Evolutionary conservation across 176 grass and related monocot species (phyloP), one percentile per base, ranked within the genome.

Genomic region (Phragmites australis): DNA sequence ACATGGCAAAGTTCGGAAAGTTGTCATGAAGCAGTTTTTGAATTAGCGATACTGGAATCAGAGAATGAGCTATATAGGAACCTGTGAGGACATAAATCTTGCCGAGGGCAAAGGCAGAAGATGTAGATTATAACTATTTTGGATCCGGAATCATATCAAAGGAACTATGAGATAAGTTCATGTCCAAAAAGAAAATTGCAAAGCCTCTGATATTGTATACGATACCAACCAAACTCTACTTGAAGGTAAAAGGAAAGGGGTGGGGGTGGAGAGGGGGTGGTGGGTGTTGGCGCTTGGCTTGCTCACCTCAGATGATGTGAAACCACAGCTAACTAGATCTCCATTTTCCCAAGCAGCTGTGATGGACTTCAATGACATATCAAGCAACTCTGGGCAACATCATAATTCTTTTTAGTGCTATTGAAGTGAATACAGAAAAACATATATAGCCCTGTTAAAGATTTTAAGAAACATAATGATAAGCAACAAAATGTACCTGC

Each of bases 281-380:
- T n/a, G n/a, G n/a, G n/a, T n/a, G n/a, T n/a, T n/a, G 6, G 9
- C 8, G 32, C n/a, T 3, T 15, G 30, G 46, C 59, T 79, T 76
- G 79, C 68, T 57, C 85, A 93, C 93, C 93, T 93, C 93, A 41
- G 65, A 90, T 56, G 93, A 91, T 63, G 83, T 93, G 75, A 98
- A 98, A 54, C 92, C 88, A 53, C 95, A 94, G 22, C 75, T 71
- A 61, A 74, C 22, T 79, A 94, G 82, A 66, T 98, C 95, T 47
- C 92, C 90, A 62, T 63, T 92, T 83, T 98, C 95, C 95, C 95
- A 98, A 77, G 84, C 68, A 55, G 80, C 45, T 56, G 88, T 94
- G 39, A 98, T 98, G 47, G 95, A 92, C 83, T 94, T 98, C 77
- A 98, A 72, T 26, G 92, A 89, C 92, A 98, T 94, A 93, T 94